phyloP scores from a whole-genome alignment of 179 eudicot genomes.

The Camellia oleifera region DNA sequence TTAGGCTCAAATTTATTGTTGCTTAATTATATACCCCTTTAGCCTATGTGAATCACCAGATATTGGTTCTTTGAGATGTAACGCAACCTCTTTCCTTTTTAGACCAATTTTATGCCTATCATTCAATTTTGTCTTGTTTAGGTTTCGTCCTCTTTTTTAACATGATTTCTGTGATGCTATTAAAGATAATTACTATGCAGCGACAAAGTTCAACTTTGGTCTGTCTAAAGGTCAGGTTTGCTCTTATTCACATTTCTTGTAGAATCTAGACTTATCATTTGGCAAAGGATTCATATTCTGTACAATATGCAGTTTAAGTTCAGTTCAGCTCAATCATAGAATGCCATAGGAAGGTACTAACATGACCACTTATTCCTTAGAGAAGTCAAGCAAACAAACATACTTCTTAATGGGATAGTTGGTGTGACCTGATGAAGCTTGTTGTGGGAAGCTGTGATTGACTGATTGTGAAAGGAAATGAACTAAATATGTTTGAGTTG shows the following conservation, averaged over 20 bases:
- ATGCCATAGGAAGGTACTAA: not conserved
- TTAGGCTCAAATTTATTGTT: not conserved
- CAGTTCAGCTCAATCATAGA: conserved; percentile 15
- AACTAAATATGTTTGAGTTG: not conserved
- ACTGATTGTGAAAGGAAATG: too few relatives aligned
- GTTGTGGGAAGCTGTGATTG: too few relatives aligned
- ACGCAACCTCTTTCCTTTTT: too few relatives aligned
- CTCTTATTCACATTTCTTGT: conserved; percentile 4
- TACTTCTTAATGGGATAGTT: too few relatives aligned
- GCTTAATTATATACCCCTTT: too few relatives aligned
- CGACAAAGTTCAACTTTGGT: conserved; percentile 27
- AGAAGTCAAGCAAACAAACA: too few relatives aligned
- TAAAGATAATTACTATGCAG: conserved; percentile 27
- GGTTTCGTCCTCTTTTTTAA: conserved; percentile 28
- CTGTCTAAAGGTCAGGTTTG: conserved; percentile 30
- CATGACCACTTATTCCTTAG: too few relatives aligned
- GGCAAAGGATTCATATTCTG: not conserved
- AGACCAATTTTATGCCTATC: not conserved
- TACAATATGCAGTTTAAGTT: not conserved
- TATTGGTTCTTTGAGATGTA: not conserved
- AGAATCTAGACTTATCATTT: not conserved
- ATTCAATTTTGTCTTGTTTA: not conserved
- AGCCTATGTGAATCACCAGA: not conserved
- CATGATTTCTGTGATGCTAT: conserved; percentile 27
- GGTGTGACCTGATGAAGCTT: too few relatives aligned